Base-by-base conservation (phyloP, 73 alveolate genomes). In the Uronychia setigera region DNA sequence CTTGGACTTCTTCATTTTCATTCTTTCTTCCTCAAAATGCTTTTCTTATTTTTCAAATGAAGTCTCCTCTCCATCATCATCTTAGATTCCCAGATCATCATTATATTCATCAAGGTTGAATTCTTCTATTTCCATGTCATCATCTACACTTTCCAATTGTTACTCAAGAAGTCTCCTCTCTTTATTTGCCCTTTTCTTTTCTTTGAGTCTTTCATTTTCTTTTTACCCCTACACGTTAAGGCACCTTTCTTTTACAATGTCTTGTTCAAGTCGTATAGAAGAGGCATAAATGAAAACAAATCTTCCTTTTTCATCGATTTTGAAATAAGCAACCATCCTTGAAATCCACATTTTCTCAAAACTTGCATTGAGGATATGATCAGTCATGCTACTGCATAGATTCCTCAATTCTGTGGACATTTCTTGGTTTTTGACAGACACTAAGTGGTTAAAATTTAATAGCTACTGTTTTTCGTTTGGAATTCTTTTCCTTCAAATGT, bases 401-500 rank as follows among this genome's bases (percentile, higher is more conserved):
- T 87, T 84, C 81, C 84, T 84, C 0, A 96, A 84, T 84, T 91
- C 82, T 76, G 85, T 86, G 28, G 98, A 97, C 75, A 96, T 67
- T 35, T 89, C 88, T 59, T 84, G 76, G 26, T 97, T 97, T 91
- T 92, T 87, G 77, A 94, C 67, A 32, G 98, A 97, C 34, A 91
- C 95, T 57, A 86, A 29, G 67, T 19, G n/a, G n/a, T n/a, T n/a
- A 11, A 5, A 46, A 19, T 19, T 11, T 29, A 1, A 32, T 29
- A 28, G 33, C 1, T 11, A 31, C 31, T 79, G 31, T 57, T 0
- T 94, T 86, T 77, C 35, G 98, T 93, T 77, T 95, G 96, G 77
- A 92, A 95, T 82, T 93, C 98, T 87, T 95, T 97, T 11, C 99
- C 99, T 60, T 96, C 99, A 85, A 93, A 97, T 29, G 98, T 97